Evolutionary conservation across 2,329 filamentous ascomycete genomes (phyloP).

Genomic region (Aspergillus proliferans): DNA sequence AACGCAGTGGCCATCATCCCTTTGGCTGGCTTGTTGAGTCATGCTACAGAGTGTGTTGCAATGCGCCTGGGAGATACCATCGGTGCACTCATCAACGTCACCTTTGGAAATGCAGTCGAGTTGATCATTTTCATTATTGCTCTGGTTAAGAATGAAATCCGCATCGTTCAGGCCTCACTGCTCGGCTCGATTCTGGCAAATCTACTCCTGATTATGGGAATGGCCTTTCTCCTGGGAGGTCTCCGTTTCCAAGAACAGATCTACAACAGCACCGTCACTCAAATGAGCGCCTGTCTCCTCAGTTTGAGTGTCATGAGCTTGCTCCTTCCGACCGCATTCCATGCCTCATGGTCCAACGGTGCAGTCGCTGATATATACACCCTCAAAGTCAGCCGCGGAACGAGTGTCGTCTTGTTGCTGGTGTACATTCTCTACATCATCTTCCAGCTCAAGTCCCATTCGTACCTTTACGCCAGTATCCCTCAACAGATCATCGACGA

Average conservation of each 20-base stretch:
- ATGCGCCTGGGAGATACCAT: conserved; percentile 66
- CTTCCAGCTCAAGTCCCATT: conserved; percentile 87
- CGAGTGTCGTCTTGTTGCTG: conserved; percentile 75
- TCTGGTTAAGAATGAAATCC: conserved; percentile 73
- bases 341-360: conserved; percentile 69
- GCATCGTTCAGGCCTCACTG: conserved; percentile 84
- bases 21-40: conserved; percentile 63
- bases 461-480: conserved; percentile 87
- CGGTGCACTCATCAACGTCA: conserved; percentile 68
- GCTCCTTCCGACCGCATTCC: conserved; percentile 82
- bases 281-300: conserved; percentile 91
- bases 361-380: conserved; percentile 61
- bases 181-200: conserved; percentile 87
- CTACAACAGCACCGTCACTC: conserved; percentile 90
- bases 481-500: conserved; percentile 90
- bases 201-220: conserved; percentile 79
- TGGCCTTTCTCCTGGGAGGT: conserved; percentile 83
- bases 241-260: conserved; percentile 86
- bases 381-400: conserved; percentile 80
- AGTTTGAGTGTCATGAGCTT: conserved; percentile 87
- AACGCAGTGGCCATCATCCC: conserved; percentile 72
- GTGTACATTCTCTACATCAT: conserved; percentile 79
- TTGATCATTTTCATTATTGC: conserved; percentile 78
- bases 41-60: conserved; percentile 70
- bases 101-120: conserved; percentile 73